Evolutionary conservation across 2,329 filamentous ascomycete species (phyloP).

Genomic region (Colletotrichum spaethianum): DNA sequence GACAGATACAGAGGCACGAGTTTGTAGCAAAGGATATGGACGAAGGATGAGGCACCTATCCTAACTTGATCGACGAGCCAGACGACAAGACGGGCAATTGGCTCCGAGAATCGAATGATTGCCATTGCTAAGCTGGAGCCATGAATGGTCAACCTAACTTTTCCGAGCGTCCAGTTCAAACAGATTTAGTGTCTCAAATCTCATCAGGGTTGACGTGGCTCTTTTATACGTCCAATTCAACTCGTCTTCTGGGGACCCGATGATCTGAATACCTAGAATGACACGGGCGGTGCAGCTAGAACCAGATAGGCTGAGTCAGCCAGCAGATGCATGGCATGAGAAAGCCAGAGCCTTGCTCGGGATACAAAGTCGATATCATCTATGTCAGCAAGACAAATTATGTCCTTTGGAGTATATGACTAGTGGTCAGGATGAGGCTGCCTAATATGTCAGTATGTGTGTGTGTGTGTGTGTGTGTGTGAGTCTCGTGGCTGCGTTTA

Average conservation of each 20-base stretch:
- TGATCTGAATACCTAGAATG: neutral
- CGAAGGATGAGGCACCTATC: neutral
- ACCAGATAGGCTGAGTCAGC: neutral
- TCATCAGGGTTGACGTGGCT: neutral
- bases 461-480: neutral
- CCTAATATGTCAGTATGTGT: too few species aligned
- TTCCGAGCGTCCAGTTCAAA: neutral
- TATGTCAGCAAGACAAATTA: neutral
- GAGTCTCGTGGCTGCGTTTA: neutral
- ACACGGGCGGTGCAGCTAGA: too few species aligned
- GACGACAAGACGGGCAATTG: neutral
- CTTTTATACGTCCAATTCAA: neutral
- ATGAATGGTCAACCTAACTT: neutral
- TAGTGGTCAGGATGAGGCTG: neutral
- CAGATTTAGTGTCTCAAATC: neutral
- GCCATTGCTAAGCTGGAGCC: neutral
- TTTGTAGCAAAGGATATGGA: neutral
- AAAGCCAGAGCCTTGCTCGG: neutral
- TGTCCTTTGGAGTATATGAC: neutral
- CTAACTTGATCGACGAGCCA: neutral
- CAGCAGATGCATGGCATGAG: too few species aligned
- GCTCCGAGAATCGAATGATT: neutral
- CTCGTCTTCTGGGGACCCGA: neutral
- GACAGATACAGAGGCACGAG: too few species aligned
- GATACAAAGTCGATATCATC: neutral